These are phyloP conservation scores for Paramarasmius palmivorus DNA, from an alignment of 1,284 basidiomycete species.

Conservation along the genomic window DNA sequence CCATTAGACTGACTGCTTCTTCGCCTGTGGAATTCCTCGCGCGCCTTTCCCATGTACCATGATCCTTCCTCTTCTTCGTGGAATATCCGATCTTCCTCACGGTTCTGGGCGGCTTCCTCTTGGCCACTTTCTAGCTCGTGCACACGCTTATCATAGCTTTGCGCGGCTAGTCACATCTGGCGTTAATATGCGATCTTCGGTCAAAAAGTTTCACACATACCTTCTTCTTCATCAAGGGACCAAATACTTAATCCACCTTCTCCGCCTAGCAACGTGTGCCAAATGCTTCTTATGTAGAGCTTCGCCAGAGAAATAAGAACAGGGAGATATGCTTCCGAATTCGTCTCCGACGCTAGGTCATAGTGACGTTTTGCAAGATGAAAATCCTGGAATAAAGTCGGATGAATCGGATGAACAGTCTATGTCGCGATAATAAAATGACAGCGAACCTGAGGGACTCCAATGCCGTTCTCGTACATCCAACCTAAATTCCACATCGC, in stretches of 20 bases:
- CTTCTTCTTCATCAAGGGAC: conserved; percentile 52
- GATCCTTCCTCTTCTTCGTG: conserved; percentile 55
- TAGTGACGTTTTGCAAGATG: conserved; percentile 97
- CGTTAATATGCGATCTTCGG: background rate
- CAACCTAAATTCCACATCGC: conserved; percentile 99
- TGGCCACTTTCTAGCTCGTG: conserved; percentile 31
- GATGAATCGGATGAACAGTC: background rate
- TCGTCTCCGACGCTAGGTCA: conserved; percentile 86
- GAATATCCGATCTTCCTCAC: conserved; percentile 19
- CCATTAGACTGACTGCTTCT: conserved; percentile 40
- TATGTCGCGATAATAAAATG: background rate
- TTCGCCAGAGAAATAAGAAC: conserved; percentile 82
- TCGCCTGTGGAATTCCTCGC: conserved; percentile 67
- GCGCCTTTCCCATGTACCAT: conserved; percentile 81
- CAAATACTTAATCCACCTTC: conserved; percentile 67
- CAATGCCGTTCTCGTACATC: conserved; percentile 98
- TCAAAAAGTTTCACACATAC: conserved; percentile 27
- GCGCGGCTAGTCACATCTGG: background rate
- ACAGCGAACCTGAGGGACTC: conserved; percentile 74
- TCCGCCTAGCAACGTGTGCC: conserved; percentile 76
- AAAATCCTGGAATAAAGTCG: conserved; percentile 67
- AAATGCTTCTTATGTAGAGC: conserved; percentile 83
- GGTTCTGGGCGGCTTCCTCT: conserved; percentile 10
- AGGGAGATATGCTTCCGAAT: conserved; percentile 87
- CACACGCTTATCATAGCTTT: conserved; percentile 14